Evolutionary conservation across 257 asterid genomes (phyloP).

Genomic region (Fraxinus americana): DNA sequence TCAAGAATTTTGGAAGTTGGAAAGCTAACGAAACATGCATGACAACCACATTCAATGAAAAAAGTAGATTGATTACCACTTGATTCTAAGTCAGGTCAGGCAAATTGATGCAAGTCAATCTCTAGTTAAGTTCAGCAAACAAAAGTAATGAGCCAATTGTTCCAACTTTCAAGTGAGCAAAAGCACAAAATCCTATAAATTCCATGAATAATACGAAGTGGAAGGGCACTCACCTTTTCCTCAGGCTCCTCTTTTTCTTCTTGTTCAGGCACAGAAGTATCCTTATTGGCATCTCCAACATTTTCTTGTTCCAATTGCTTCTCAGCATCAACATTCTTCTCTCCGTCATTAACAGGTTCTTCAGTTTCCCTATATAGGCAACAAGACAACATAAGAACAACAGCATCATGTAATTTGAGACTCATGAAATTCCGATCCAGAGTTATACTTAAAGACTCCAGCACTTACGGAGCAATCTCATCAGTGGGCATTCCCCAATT

Average conservation of each 20-base stretch:
- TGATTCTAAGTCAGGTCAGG: not conserved
- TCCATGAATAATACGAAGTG: not conserved
- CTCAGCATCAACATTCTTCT: constrained; percentile 54
- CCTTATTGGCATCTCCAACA: constrained; percentile 48
- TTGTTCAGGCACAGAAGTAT: constrained; percentile 40
- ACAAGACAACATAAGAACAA: not conserved
- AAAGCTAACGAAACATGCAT: not conserved
- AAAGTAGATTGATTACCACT: not conserved
- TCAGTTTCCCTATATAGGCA: constrained; percentile 46
- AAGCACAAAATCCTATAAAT: not conserved
- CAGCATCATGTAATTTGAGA: not conserved
- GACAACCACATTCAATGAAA: not conserved
- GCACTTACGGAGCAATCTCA: constrained; percentile 54
- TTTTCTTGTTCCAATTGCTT: constrained; percentile 51
- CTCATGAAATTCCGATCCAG: not conserved
- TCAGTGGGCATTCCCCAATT: constrained; percentile 72
- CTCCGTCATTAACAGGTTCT: constrained; percentile 44
- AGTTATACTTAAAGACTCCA: not conserved
- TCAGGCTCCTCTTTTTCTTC: constrained; percentile 61
- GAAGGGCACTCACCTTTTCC: constrained; percentile 47
- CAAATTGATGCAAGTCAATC: not conserved
- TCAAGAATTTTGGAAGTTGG: not conserved
- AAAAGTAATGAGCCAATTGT: not conserved
- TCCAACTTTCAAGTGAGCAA: not conserved
- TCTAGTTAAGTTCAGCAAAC: not conserved